phyloP scores from a whole-genome alignment of 139 green algal genomes.

The Pleodorina starrii region DNA sequence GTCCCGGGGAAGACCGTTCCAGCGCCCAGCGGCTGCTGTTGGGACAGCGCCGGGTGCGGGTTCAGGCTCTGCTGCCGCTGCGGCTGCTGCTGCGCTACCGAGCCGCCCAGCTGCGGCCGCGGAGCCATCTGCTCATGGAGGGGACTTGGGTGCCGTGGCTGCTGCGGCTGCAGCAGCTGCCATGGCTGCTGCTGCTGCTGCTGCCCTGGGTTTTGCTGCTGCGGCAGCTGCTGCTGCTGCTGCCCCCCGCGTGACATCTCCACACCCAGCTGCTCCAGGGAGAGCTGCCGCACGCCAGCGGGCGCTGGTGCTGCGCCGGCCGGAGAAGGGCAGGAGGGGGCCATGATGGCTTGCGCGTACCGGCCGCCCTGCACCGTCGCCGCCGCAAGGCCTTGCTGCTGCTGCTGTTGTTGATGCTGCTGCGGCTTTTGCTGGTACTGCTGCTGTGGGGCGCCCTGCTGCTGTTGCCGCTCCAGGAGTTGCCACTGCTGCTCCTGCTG shows the following conservation, averaged over 20 bases:
- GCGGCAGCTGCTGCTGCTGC: background rate
- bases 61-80: background rate
- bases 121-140: background rate
- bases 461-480: background rate
- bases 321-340: no score
- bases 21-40: no score
- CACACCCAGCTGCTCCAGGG: slow-evolving; percentile 10
- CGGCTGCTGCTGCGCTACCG: background rate
- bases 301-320: background rate
- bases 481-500: background rate
- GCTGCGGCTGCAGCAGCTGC: background rate
- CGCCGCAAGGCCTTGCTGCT: no score
- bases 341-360: no score
- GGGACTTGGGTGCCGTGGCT: background rate
- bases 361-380: no score
- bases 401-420: background rate
- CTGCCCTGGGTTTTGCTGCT: no score
- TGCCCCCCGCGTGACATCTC: background rate
- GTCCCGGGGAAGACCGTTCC: no score
- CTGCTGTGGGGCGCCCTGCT: background rate
- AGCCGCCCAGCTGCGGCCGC: background rate
- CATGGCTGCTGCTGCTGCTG: background rate
- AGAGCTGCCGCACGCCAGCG: background rate
- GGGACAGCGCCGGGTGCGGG: background rate
- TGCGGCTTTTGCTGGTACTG: background rate